Base-by-base conservation (phyloP, 1,139 yeast species). In the Kodamaea alishanica region DNA sequence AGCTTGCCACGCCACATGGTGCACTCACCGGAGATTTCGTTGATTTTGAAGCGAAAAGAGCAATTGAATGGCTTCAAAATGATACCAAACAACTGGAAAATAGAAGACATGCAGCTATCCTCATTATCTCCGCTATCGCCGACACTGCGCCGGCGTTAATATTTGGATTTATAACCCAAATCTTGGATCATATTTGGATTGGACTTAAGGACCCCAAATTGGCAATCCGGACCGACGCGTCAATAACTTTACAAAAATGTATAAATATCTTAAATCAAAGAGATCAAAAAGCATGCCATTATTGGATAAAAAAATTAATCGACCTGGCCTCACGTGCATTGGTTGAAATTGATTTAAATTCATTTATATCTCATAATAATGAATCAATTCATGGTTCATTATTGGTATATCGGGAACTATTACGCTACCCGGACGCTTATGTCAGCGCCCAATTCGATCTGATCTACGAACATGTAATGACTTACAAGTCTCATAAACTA, bases 21-120 rank as follows among this genome's bases (percentile, higher is more conserved):
- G 79, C 94, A 2, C 65, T 89, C 40, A 87, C 96, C 0, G 89
- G 95, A 1, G 97, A 89, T 41, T 84, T 92, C 60, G 97, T 92
- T 24, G 97, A 90, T 47, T 85, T 81, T 51, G 97, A 92, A 58
- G 94, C 94, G 8, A 86, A 85, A 54, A 73, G 89, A 40, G 89
- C 96, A 33, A 72, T 90, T 38, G 97, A 92, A 59, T 85, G 97
- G 95, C 73, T 92, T 27, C 90, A 85, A 41, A 73, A 83, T 20
- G 81, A 78, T 35, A 90, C 84, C 49, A 82, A 87, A 49, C 90
- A 84, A 54, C 70, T 68, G 44, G 96, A 88, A 51, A 77, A 77
- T 39, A 76, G 95, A 52, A 77, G 95, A 46, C 96, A 89, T 59
- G 96, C 97, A 0, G 96, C 97, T 1, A 83, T 92, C 12, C 69